Percentiles rank a stretch among this genome's conserved stretches.
Evolutionary conservation across 1,139 yeast genomes (phyloP).

Genomic region (Hanseniaspora gamundiae): DNA sequence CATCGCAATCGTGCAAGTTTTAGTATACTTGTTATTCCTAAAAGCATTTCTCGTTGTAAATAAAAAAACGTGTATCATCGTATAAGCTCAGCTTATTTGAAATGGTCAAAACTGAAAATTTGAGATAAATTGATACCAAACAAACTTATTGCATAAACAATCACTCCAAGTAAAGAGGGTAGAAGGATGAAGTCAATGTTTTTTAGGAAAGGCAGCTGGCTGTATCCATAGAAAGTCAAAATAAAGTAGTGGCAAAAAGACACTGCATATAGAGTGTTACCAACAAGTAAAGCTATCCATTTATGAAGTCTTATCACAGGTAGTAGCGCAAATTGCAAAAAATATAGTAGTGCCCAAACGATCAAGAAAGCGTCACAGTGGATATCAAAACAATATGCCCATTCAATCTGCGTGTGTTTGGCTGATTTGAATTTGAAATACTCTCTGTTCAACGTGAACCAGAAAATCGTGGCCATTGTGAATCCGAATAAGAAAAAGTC

Average conservation of each 20-base stretch:
- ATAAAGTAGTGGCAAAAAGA: conserved; percentile 67
- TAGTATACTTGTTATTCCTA: too few species aligned
- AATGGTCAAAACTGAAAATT: conserved; percentile 16
- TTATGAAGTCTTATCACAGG: conserved; percentile 57
- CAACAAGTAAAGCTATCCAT: conserved; percentile 56
- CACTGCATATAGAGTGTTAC: conserved; percentile 64
- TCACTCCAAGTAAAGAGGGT: conserved; percentile 46
- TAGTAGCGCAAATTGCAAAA: conserved; percentile 61
- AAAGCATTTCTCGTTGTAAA: too few species aligned
- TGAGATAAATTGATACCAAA: conserved; percentile 44
- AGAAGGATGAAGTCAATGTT: conserved; percentile 43
- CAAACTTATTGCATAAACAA: conserved; percentile 45
- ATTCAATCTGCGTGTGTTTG: conserved; percentile 54
- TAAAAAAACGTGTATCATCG: too few species aligned
- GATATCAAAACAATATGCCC: conserved; percentile 91
- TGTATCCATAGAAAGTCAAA: conserved; percentile 78
- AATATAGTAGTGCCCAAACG: conserved; percentile 68
- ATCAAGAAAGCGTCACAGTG: conserved; percentile 81
- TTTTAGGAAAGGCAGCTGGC: conserved; percentile 66
- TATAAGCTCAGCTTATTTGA: too few species aligned
- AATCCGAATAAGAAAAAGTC: conserved; percentile 69
- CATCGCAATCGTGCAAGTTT: too few species aligned
- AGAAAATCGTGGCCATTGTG: conserved; percentile 55
- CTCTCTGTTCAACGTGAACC: conserved; percentile 53
- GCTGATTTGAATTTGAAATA: conserved; percentile 35